Evolutionary conservation across 306 rosid genomes (phyloP).

Genomic region (Rubus parviflorus): DNA sequence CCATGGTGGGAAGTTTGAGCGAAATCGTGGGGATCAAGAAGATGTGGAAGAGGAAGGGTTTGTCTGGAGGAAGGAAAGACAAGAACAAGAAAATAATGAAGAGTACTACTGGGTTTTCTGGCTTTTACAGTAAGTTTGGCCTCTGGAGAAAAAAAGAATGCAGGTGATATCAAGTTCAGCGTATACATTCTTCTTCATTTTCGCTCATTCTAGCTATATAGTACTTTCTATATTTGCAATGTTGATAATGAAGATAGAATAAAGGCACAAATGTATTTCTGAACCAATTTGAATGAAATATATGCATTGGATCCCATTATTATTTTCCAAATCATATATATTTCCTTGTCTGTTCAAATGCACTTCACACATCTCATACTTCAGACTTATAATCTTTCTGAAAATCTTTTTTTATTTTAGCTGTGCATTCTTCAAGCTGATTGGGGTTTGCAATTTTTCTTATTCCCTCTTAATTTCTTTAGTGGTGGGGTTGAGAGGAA

Average conservation of each 20-base stretch:
- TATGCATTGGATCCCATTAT: neutral
- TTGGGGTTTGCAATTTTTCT: neutral
- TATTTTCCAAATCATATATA: neutral
- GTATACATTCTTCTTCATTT: neutral
- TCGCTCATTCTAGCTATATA: neutral
- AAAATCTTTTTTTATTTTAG: neutral
- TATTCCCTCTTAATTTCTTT: neutral
- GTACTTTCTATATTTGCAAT: neutral
- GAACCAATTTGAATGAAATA: neutral
- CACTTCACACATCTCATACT: neutral
- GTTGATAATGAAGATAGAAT: neutral
- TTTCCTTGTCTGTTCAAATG: neutral
- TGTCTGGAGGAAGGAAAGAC: slow-evolving; percentile 24
- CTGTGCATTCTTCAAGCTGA: neutral
- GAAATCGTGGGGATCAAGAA: slow-evolving; percentile 31
- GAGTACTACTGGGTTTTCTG: slow-evolving; percentile 21
- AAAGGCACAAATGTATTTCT: neutral
- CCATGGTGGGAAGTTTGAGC: slow-evolving; percentile 29
- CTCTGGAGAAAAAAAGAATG: slow-evolving; percentile 36
- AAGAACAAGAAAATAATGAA: slow-evolving; percentile 33
- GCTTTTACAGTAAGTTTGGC: slow-evolving; percentile 32
- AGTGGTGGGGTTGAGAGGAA: neutral
- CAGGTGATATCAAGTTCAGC: slow-evolving; percentile 9
- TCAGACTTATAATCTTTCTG: neutral
- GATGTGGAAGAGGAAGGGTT: slow-evolving; percentile 38